Evolutionary conservation across 148 eudicot genomes (phyloP).

Genomic region (Limonium bicolor): DNA sequence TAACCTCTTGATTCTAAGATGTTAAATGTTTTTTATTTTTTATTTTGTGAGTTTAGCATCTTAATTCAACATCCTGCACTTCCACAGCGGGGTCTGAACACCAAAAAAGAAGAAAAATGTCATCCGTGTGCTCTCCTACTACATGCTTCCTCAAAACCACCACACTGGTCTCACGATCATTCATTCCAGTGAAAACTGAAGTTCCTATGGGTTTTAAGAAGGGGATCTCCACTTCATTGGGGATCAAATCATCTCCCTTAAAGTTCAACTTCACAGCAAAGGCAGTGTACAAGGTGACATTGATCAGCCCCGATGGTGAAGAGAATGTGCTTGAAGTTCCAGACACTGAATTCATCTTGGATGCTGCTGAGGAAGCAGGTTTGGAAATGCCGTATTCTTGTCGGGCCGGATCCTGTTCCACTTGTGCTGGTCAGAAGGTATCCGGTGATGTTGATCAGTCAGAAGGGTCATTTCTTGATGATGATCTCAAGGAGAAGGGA

Average conservation of each 20-base stretch:
- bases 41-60: background rate
- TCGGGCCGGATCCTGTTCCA: slow-evolving; percentile 89
- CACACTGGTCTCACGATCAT: background rate
- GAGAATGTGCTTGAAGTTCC: slow-evolving; percentile 68
- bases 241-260: slow-evolving; percentile 20
- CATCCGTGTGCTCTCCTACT: slow-evolving; percentile 1
- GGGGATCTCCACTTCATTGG: slow-evolving; percentile 25
- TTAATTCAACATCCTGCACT: background rate
- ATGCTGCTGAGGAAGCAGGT: slow-evolving; percentile 66
- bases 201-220: slow-evolving; percentile 20
- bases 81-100: background rate
- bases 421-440: slow-evolving; percentile 55
- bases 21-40: background rate
- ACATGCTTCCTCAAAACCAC: background rate
- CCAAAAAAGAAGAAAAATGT: slow-evolving; percentile 1
- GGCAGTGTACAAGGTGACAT: slow-evolving; percentile 54
- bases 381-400: slow-evolving; percentile 76
- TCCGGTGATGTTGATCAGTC: slow-evolving; percentile 70
- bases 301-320: slow-evolving; percentile 45
- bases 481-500: slow-evolving; percentile 39
- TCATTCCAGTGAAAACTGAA: slow-evolving; percentile 11
- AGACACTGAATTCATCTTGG: slow-evolving; percentile 57
- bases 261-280: slow-evolving; percentile 27
- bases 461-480: slow-evolving; percentile 85
- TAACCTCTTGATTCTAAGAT: background rate